Conservation (phyloP, 768 basidiomycete species). For the Tricholoma furcatifolium region DNA sequence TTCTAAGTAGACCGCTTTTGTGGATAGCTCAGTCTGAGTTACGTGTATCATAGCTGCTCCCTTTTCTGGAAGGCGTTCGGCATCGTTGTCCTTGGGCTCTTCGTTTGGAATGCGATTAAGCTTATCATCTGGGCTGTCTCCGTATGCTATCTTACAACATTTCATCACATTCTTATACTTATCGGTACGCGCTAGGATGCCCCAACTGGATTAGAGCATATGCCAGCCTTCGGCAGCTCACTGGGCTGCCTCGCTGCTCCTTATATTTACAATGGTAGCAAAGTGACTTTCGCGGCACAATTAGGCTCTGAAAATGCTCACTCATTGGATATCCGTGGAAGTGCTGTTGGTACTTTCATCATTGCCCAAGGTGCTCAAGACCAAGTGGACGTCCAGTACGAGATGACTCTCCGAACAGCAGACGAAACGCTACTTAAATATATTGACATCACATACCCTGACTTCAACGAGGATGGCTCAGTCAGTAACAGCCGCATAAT, state of each 20-base stretch:
- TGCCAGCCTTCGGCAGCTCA: constrained; percentile 53
- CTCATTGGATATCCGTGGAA: constrained; percentile 45
- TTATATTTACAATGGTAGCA: constrained; percentile 41
- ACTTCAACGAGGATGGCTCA: constrained; percentile 27
- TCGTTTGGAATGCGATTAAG: constrained; percentile 41
- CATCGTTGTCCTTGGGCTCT: constrained; percentile 41
- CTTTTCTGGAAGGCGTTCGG: constrained; percentile 56
- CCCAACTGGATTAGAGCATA: constrained; percentile 52
- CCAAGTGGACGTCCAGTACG: constrained; percentile 44
- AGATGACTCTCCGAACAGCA: constrained; percentile 45
- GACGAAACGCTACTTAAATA: constrained; percentile 38
- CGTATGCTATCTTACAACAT: constrained; percentile 27
- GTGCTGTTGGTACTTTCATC: constrained; percentile 49
- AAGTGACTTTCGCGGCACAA: constrained; percentile 36
- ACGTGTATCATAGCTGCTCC: constrained; percentile 35
- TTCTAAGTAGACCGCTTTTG: neutral
- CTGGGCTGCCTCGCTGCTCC: constrained; percentile 48
- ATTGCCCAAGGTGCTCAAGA: constrained; percentile 43
- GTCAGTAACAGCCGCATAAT: constrained; percentile 35
- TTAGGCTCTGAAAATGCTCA: constrained; percentile 36
- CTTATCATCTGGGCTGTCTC: constrained; percentile 46
- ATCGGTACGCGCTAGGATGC: constrained; percentile 32
- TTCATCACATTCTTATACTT: neutral
- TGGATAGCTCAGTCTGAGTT: neutral
- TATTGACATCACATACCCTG: constrained; percentile 35